Base-by-base conservation (phyloP, 2,329 filamentous ascomycete genomes). In the Dendrostoma leiphaemia region DNA sequence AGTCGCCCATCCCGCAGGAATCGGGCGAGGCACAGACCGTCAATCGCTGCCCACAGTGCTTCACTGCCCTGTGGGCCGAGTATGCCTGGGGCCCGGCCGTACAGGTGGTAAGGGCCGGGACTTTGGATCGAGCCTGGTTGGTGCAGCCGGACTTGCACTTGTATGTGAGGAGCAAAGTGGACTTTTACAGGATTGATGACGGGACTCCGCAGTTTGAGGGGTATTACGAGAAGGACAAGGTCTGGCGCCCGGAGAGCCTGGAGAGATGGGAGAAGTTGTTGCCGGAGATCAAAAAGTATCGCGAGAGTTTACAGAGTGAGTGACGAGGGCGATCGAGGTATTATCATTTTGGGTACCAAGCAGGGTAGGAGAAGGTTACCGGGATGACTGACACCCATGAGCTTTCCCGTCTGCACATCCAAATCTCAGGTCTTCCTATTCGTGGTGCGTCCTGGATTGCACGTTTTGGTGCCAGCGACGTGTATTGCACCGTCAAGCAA, bases 81-180 rank as follows among this genome's bases (percentile, higher is more conserved):
- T 80, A 78, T 60, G 64, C 47, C 34, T 57, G 56, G 12, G 67
- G 69, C 2, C 60, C 61, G 7, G 43, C 65, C 49, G 49, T 71
- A 10, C 62, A 65, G 15, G 77, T 71, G 58, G 59, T 80, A 9
- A 69, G 73, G 35, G 71, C 68, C 24, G 75, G 76, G 3, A 79
- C 76, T 10, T 65, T 80, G 45, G 76, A 77, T 61, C 59, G 62
- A 13, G 64, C 69, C 6, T 64, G 66, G 57, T 61, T 67, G 50
- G 59, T 74, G 7, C 65, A 67, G n/a, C 75, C 75, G 1, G 73
- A 77, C 60, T 67, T 73, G 19, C 75, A 80, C 62, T 74, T 78
- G 48, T 80, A 65, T 56, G 70, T 67, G 17, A 61, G 64, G 31
- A 72, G 67, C 52, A 75, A 72, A 53, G 55, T 54, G 35, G 59